Percentiles rank a stretch among this genome's conserved stretches.
Conservation (phyloP, 495 filamentous ascomycete species). For the Coniosporium apollinis region DNA sequence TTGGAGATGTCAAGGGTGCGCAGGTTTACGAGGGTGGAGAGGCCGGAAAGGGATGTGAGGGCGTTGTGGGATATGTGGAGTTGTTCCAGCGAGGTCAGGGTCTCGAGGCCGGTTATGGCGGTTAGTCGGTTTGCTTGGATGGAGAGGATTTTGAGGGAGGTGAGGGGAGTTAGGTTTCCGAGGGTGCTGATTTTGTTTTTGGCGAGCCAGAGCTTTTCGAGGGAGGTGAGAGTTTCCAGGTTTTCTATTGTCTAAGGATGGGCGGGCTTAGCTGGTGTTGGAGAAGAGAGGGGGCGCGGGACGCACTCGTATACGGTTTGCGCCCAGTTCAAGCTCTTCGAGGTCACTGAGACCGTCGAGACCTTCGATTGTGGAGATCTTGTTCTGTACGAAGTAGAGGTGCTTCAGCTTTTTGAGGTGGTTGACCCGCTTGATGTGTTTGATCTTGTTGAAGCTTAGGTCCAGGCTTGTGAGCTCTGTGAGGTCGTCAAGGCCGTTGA, state of each 20-base stretch:
- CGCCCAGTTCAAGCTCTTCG: constrained; percentile 74
- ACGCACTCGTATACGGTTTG: constrained; percentile 65
- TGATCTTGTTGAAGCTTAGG: constrained; percentile 97
- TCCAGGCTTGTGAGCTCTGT: constrained; percentile 63
- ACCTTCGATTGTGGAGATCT: constrained; percentile 72
- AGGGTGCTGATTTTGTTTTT: constrained; percentile 75
- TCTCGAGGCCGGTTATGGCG: constrained; percentile 53
- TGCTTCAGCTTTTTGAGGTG: constrained; percentile 68
- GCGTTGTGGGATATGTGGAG: constrained; percentile 96
- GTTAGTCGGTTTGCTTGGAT: constrained; percentile 96
- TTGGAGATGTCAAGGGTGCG: constrained; percentile 77
- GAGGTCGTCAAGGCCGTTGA: constrained; percentile 68
- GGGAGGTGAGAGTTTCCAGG: constrained; percentile 50
- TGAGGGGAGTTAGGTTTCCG: constrained; percentile 49
- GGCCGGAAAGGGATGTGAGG: constrained; percentile 58
- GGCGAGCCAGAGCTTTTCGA: constrained; percentile 89
- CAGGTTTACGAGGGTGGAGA: constrained; percentile 51
- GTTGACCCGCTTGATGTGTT: constrained; percentile 81
- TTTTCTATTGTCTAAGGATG: constrained; percentile 81
- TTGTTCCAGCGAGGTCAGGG: constrained; percentile 71
- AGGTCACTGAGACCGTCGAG: constrained; percentile 58
- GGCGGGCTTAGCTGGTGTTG: too few relatives aligned
- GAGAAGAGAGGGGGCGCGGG: too few relatives aligned
- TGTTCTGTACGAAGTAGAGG: constrained; percentile 90
- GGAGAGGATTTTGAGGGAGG: constrained; percentile 73